Percentiles rank a stretch among this genome's conserved stretches.
Conservation (phyloP, 169 alveolate species). For the Cystoisospora suis region DNA sequence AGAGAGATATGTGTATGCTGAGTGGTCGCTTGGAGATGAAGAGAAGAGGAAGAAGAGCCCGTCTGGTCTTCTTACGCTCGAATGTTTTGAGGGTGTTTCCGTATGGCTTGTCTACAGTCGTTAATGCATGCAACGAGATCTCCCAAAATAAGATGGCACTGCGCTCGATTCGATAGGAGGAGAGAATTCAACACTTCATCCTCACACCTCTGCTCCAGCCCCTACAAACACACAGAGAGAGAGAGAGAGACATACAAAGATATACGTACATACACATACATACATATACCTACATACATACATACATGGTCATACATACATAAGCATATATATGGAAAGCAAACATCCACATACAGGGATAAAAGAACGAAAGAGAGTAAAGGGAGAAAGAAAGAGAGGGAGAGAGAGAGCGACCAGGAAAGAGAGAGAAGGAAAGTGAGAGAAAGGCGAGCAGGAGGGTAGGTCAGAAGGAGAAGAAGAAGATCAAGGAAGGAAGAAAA, state of each 20-base stretch:
- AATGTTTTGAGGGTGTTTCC: constrained; percentile 59
- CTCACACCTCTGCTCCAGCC: constrained; percentile 59
- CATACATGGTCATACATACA: neutral
- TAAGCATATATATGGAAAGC: neutral
- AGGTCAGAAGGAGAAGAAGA: no score
- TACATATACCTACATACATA: neutral
- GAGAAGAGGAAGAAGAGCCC: neutral
- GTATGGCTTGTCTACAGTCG: constrained; percentile 64
- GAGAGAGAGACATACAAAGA: constrained; percentile 8
- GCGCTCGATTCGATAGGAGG: constrained; percentile 68
- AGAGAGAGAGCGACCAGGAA: no score
- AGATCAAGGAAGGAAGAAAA: no score
- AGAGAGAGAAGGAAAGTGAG: no score
- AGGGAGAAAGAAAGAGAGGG: neutral
- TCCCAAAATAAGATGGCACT: constrained; percentile 50
- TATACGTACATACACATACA: neutral
- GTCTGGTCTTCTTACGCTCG: constrained; percentile 61
- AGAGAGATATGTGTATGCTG: neutral
- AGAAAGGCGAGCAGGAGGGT: no score
- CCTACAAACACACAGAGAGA: constrained; percentile 47
- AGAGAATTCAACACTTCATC: constrained; percentile 54
- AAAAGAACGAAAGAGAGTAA: neutral
- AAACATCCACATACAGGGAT: neutral
- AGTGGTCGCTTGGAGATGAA: neutral
- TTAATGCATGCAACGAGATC: constrained; percentile 65